These are phyloP conservation scores for Backusella parvicylindrica DNA, from an alignment of 192 early-diverging fungal species.

Conservation along the genomic window DNA sequence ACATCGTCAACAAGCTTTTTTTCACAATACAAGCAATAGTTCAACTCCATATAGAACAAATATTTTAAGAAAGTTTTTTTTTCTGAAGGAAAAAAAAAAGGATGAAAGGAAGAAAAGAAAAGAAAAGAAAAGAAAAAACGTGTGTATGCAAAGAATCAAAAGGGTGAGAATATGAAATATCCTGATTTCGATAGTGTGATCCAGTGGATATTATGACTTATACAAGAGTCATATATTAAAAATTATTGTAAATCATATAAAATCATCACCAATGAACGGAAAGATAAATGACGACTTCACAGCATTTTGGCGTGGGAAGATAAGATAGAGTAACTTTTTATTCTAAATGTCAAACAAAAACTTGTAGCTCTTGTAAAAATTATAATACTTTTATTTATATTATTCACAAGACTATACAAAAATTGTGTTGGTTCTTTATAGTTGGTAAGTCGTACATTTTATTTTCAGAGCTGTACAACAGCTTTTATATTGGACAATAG, in stretches of 20 bases:
- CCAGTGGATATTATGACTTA: background rate
- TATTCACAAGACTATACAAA: background rate
- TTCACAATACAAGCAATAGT: constrained; percentile 14
- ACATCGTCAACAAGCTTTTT: constrained; percentile 5
- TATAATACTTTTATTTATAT: constrained; percentile 1
- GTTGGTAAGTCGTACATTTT: background rate
- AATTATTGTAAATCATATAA: constrained; percentile 1
- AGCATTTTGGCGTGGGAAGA: constrained; percentile 4
- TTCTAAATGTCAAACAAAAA: background rate
- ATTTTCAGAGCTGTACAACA: background rate
- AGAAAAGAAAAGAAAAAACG: background rate
- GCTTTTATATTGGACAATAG: background rate
- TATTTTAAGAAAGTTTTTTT: background rate
- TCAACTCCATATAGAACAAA: constrained; percentile 5
- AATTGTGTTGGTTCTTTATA: background rate
- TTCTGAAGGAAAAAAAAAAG: background rate
- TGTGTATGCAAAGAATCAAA: background rate
- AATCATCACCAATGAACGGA: constrained; percentile 2
- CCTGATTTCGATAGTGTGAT: background rate
- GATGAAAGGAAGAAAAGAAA: background rate
- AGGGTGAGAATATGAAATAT: background rate
- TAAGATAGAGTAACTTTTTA: background rate
- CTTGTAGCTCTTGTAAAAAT: background rate
- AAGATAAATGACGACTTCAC: background rate
- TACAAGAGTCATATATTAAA: background rate